These are phyloP conservation scores for Curvularia spicifera DNA, from an alignment of 2,329 filamentous ascomycete species.

Conservation along the genomic window DNA sequence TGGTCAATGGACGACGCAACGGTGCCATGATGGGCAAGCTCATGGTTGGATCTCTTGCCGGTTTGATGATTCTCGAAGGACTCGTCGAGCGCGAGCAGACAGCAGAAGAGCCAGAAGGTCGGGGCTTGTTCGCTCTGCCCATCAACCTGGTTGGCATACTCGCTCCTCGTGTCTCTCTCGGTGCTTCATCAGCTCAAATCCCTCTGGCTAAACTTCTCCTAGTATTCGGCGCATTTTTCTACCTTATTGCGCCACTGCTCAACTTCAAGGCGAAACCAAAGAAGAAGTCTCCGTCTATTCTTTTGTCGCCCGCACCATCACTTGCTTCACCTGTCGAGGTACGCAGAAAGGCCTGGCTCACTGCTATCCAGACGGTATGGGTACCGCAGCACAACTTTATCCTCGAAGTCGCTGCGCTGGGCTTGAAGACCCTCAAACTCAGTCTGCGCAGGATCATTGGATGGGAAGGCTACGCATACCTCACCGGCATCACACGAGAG, in stretches of 20 bases:
- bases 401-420: conserved; percentile 80
- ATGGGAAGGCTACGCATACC: conserved; percentile 73
- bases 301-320: conserved; percentile 65
- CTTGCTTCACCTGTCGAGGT: conserved; percentile 83
- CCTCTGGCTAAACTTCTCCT: conserved; percentile 59
- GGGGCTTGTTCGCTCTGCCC: conserved; percentile 54
- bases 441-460: conserved; percentile 80
- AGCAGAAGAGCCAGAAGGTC: conserved; percentile 51
- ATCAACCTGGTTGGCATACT: conserved; percentile 41
- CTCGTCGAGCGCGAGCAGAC: conserved; percentile 68
- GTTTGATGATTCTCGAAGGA: conserved; percentile 89
- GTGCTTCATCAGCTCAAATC: conserved; percentile 41
- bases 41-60: conserved; percentile 91
- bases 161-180: conserved; percentile 43
- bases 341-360: conserved; percentile 88
- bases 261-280: conserved; percentile 63
- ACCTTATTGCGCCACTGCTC: conserved; percentile 64
- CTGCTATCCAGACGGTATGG: conserved; percentile 89
- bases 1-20: conserved; percentile 52
- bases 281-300: conserved; percentile 53
- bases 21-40: conserved; percentile 71
- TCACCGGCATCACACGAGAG: conserved; percentile 82
- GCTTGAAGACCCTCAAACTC: conserved; percentile 81
- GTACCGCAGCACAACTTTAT: conserved; percentile 87
- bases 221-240: conserved; percentile 61